A percentile compares a stretch with the other conserved stretches of the same genome.
These are phyloP conservation scores for Candida albicans DNA, from an alignment of 1,139 yeast genomes.

Conservation along the genomic window DNA sequence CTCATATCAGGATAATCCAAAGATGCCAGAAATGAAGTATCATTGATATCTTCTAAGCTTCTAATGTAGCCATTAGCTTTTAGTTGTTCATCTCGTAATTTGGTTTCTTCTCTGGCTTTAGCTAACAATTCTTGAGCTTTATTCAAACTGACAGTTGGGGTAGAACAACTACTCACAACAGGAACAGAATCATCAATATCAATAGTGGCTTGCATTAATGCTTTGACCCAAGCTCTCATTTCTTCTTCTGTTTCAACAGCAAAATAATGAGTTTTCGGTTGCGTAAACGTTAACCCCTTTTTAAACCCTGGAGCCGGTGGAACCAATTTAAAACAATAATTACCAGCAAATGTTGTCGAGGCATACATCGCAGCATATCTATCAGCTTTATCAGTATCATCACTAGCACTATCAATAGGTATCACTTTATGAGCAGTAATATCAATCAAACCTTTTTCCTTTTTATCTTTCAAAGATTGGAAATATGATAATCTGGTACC, in stretches of 20 bases:
- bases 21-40: conserved; percentile 20
- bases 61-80: conserved; percentile 38
- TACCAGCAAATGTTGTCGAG: conserved; percentile 89
- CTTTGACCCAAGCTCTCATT: conserved; percentile 94
- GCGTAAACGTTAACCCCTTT: conserved; percentile 94
- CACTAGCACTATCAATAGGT: conserved; percentile 53
- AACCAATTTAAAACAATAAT: conserved; percentile 85
- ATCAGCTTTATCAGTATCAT: conserved; percentile 66
- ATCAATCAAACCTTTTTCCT: conserved; percentile 91
- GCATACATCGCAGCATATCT: conserved; percentile 83
- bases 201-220: conserved; percentile 91
- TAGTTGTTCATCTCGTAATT: conserved; percentile 57
- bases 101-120: conserved; percentile 75
- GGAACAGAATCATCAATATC: conserved; percentile 94
- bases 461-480: conserved; percentile 71
- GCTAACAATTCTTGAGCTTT: conserved; percentile 86
- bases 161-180: conserved; percentile 88
- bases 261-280: conserved; percentile 92
- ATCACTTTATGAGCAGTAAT: conserved; percentile 92
- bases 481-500: conserved; percentile 92
- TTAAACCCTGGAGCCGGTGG: conserved; percentile 99
- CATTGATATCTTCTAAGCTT: conserved; percentile 24
- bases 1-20: conserved; percentile 18
- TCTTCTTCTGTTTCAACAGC: conserved; percentile 92
- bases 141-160: conserved; percentile 86